A percentile compares a stretch with the other conserved stretches of the same genome.
Conservation (phyloP, 148 eudicot genomes). For the Vaccinium macrocarpon region DNA sequence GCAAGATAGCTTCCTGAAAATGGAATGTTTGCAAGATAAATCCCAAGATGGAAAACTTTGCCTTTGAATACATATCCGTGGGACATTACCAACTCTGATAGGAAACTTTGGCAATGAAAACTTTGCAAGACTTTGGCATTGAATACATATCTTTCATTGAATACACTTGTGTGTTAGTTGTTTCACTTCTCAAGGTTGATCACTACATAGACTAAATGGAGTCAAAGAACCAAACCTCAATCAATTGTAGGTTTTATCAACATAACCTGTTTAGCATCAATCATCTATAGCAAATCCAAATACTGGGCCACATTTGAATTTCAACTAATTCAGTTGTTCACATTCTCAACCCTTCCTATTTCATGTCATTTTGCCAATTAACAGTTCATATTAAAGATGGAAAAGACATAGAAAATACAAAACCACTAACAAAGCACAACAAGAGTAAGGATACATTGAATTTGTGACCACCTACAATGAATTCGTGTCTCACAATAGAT, state of each 20-base stretch:
- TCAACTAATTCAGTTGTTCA: background rate
- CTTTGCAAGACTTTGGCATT: background rate
- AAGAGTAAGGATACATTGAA: background rate
- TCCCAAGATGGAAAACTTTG: background rate
- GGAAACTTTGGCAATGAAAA: background rate
- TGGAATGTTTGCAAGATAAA: background rate
- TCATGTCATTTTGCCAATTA: constrained; percentile 10
- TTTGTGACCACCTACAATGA: background rate
- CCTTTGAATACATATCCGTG: background rate
- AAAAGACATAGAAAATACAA: background rate
- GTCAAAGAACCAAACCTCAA: background rate
- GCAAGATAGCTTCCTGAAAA: background rate
- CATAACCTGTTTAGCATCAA: background rate
- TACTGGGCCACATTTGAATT: background rate
- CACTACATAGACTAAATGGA: background rate
- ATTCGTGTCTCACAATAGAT: background rate
- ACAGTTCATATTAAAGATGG: background rate
- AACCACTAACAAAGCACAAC: background rate
- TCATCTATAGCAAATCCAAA: background rate
- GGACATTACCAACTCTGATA: background rate
- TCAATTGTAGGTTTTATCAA: background rate
- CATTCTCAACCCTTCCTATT: background rate
- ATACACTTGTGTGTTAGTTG: background rate
- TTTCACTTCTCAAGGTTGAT: background rate
- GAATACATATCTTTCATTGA: too few species aligned